phyloP scores from a whole-genome alignment of 139 green algal species.

The Coelastrella sp. region DNA sequence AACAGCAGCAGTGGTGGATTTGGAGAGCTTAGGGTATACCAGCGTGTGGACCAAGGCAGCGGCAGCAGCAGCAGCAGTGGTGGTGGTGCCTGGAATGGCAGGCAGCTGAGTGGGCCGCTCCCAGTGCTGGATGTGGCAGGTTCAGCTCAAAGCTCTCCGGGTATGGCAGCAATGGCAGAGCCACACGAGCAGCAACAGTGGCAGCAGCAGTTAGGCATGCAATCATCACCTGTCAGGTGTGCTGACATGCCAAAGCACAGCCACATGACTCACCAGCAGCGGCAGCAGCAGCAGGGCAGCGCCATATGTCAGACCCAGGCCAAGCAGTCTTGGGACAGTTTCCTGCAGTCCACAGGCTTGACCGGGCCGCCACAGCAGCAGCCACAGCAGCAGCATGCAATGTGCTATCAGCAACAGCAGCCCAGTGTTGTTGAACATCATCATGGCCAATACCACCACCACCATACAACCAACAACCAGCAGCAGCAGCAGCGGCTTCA shows the following conservation, averaged over 20 bases:
- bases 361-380: not conserved
- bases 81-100: not conserved
- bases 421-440: not conserved
- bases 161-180: not conserved
- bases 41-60: not conserved
- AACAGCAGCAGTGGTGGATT: not conserved
- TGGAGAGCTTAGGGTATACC: not conserved
- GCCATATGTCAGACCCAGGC: not conserved
- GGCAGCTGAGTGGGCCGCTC: not conserved
- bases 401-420: not conserved
- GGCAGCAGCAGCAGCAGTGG: not conserved
- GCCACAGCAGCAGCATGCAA: not conserved
- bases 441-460: not conserved
- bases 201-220: not conserved
- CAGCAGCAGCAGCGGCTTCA: conserved; percentile 27
- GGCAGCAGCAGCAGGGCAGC: not conserved
- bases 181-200: not conserved
- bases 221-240: not conserved
- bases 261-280: not conserved
- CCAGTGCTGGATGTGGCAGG: not conserved
- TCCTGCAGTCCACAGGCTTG: not conserved
- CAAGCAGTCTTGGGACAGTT: conserved; percentile 14
- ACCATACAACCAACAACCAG: not conserved
- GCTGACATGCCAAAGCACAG: too few relatives aligned
- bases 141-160: not conserved